Percentiles rank a stretch among this genome's conserved stretches.
These are phyloP conservation scores for Populus ilicifolia DNA, from an alignment of 345 rosid genomes.

Conservation along the genomic window DNA sequence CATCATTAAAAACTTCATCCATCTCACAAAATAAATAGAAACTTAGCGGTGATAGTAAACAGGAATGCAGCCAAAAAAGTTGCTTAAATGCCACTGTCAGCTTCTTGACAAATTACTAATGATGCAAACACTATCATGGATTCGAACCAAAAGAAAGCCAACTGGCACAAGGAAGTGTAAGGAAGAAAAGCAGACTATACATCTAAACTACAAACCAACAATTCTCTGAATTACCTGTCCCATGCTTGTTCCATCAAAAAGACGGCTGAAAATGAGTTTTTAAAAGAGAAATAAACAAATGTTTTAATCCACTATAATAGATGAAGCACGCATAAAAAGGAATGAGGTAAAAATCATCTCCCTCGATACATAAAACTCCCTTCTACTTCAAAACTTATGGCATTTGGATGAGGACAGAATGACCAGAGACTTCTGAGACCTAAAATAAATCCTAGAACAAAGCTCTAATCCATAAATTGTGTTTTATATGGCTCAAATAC, in stretches of 20 bases:
- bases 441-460: not conserved
- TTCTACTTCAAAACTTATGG: not conserved
- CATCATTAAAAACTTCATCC: not conserved
- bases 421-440: not conserved
- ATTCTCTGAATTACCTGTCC: not conserved
- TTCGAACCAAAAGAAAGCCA: not conserved
- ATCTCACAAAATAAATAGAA: not conserved
- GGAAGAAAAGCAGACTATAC: not conserved
- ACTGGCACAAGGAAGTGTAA: not conserved
- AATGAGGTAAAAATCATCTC: not conserved
- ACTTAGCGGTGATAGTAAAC: not conserved
- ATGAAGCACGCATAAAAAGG: not conserved
- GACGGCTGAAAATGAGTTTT: not conserved
- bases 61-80: not conserved
- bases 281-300: not conserved
- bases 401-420: not conserved
- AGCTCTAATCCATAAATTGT: not conserved
- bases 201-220: not conserved
- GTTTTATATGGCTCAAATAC: not conserved
- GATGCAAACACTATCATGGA: not conserved
- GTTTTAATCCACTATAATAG: not conserved
- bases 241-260: not conserved
- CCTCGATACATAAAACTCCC: not conserved
- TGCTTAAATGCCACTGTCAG: not conserved
- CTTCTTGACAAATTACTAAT: not conserved